Percentiles rank a stretch among this genome's conserved stretches.
These are phyloP conservation scores for Pichia sp. DNA, from an alignment of 1,139 yeast species.

Conservation along the genomic window DNA sequence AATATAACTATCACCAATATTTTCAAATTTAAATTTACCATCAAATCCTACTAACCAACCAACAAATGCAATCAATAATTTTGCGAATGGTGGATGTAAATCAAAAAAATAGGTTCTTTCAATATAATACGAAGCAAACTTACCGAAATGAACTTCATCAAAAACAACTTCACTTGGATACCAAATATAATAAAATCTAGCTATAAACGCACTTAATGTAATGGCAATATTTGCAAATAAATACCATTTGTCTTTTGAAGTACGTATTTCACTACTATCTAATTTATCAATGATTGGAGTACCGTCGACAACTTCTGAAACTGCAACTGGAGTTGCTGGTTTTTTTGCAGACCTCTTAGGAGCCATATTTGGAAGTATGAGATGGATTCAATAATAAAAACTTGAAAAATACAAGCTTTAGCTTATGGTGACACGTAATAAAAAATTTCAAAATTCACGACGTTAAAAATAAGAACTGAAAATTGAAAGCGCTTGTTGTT, in stretches of 20 bases:
- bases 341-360: constrained; percentile 11
- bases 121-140: constrained; percentile 83
- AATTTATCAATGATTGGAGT: neutral
- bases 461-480: neutral
- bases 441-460: neutral
- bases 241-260: constrained; percentile 30
- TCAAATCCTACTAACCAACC: constrained; percentile 88
- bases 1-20: constrained; percentile 79
- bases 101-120: constrained; percentile 88
- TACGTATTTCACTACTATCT: constrained; percentile 2
- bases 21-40: constrained; percentile 86
- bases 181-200: constrained; percentile 67
- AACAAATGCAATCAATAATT: constrained; percentile 79
- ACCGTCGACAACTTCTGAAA: neutral
- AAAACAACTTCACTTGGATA: constrained; percentile 86
- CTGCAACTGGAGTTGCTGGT: neutral
- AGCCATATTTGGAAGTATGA: constrained; percentile 4
- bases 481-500: neutral
- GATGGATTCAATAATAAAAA: neutral
- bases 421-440: neutral
- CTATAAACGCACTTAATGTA: constrained; percentile 58
- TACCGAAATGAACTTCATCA: constrained; percentile 97
- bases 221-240: constrained; percentile 41
- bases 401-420: neutral
- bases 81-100: constrained; percentile 97